These are phyloP conservation scores for Leccinum griseonigrum DNA, from an alignment of 1,284 basidiomycete genomes.

Conservation along the genomic window DNA sequence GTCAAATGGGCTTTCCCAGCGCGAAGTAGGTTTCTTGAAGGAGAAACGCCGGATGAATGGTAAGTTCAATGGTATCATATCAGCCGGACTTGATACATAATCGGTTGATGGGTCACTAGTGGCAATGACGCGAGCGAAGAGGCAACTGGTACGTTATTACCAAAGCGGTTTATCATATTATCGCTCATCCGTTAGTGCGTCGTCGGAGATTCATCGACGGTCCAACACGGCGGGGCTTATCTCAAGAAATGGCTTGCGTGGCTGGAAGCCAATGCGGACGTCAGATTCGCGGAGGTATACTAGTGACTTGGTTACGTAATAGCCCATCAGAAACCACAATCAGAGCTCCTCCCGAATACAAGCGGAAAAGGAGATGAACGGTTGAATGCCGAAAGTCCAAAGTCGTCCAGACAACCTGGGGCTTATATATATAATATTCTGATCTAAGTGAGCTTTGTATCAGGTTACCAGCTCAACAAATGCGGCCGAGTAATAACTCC, in stretches of 20 bases:
- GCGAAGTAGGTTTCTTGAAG: conserved; percentile 90
- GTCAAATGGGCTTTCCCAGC: conserved; percentile 35
- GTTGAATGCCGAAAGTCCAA: background rate
- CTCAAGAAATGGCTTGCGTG: conserved; percentile 88
- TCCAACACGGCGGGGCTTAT: conserved; percentile 78
- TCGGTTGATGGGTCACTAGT: conserved; percentile 42
- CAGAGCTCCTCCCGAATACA: background rate
- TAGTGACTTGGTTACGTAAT: background rate
- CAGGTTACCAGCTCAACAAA: background rate
- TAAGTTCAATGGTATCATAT: conserved; percentile 29
- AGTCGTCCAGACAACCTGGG: background rate
- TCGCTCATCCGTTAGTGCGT: conserved; percentile 58
- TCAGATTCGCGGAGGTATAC: conserved; percentile 68
- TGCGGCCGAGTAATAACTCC: background rate
- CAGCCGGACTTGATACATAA: background rate
- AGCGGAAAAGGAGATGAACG: background rate
- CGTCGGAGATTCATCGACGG: conserved; percentile 88
- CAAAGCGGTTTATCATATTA: background rate
- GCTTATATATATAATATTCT: background rate
- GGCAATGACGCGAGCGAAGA: conserved; percentile 90
- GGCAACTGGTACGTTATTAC: conserved; percentile 68
- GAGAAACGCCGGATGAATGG: conserved; percentile 90
- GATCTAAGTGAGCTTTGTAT: background rate
- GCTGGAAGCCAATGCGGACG: conserved; percentile 88
- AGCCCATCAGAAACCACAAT: background rate